Evolutionary conservation across 768 basidiomycete genomes (phyloP).

Genomic region (Lyophyllum semitale): DNA sequence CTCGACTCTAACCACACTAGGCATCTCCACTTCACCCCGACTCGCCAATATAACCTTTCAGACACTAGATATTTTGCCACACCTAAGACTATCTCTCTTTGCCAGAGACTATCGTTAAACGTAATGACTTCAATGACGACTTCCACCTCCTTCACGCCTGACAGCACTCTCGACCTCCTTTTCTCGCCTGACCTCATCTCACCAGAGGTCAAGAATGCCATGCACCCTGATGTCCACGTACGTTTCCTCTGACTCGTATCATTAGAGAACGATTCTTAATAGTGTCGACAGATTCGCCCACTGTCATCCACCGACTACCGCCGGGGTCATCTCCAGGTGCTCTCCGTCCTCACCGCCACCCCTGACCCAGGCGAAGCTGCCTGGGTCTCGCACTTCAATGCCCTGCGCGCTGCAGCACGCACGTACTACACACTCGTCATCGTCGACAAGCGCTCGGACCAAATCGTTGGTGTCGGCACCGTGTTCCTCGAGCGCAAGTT

Average conservation of each 20-base stretch:
- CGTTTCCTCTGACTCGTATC: not conserved
- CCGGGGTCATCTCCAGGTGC: constrained; percentile 82
- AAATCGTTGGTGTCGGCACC: constrained; percentile 81
- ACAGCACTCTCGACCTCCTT: constrained; percentile 71
- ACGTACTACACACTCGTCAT: constrained; percentile 90
- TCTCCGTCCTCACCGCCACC: constrained; percentile 74
- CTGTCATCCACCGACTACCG: constrained; percentile 82
- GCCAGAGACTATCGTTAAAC: not conserved
- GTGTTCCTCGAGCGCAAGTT: constrained; percentile 96
- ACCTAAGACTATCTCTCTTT: not conserved
- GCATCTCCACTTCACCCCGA: not conserved
- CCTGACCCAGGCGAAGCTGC: constrained; percentile 66
- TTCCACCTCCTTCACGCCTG: constrained; percentile 49
- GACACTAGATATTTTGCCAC: not conserved
- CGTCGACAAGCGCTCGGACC: constrained; percentile 70
- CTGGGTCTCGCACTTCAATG: constrained; percentile 72
- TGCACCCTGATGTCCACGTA: constrained; percentile 57
- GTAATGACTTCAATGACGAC: constrained; percentile 13
- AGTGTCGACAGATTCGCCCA: constrained; percentile 75
- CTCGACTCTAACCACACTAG: not conserved
- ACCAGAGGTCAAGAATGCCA: constrained; percentile 51
- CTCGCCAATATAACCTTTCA: not conserved
- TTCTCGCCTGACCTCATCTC: constrained; percentile 78
- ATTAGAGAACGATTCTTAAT: not conserved
- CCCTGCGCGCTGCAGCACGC: constrained; percentile 48